These are phyloP conservation scores for Globisporangium iwayamae DNA, from an alignment of 352 stramenopile species.

Conservation along the genomic window DNA sequence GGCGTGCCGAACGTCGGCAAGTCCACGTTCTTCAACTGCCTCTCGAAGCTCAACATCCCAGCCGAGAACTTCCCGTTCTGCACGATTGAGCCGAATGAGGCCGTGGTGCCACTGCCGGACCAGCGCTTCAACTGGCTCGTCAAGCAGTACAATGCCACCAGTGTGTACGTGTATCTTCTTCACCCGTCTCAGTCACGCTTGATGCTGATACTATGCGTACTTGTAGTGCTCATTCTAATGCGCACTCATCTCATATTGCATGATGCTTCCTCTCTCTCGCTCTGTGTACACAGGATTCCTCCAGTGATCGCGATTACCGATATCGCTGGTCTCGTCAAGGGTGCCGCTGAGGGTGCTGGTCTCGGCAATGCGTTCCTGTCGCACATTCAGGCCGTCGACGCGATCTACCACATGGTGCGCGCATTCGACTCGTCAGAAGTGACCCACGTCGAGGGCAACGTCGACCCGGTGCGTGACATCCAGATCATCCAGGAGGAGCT, in stretches of 20 bases:
- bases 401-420: conserved; percentile 97
- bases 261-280: neutral
- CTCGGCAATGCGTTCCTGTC: conserved; percentile 99
- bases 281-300: conserved; percentile 61
- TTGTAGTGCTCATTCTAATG: neutral
- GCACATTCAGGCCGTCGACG: conserved; percentile 99
- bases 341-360: conserved; percentile 96
- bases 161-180: conserved; percentile 50
- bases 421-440: conserved; percentile 98
- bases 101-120: conserved; percentile 95
- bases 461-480: conserved; percentile 98
- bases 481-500: conserved; percentile 99
- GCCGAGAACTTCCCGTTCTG: conserved; percentile 96
- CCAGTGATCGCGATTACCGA: conserved; percentile 98
- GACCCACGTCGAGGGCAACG: conserved; percentile 98
- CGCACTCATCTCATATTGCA: neutral
- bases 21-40: conserved; percentile 99
- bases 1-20: conserved; percentile 99
- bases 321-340: conserved; percentile 98
- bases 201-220: neutral
- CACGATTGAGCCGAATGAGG: conserved; percentile 99
- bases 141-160: conserved; percentile 93
- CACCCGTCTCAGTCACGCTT: neutral
- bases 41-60: conserved; percentile 93
- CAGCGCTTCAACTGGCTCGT: conserved; percentile 99